Conservation (phyloP, 75 land plant genomes). For the Chamaecyparis obtusa region DNA sequence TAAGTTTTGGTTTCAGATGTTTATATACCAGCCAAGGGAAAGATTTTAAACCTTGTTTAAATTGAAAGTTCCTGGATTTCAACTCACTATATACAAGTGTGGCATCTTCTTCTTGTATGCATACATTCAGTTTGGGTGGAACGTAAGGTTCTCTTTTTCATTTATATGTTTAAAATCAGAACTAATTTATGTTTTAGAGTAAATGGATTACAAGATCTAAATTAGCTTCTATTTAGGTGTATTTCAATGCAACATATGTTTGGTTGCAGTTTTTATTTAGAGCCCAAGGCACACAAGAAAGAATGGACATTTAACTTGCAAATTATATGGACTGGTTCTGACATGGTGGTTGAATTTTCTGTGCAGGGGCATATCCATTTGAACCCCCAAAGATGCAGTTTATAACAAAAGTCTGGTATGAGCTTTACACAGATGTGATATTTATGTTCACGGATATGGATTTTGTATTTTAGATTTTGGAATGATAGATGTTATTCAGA, state of each 20-base stretch:
- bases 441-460: not conserved
- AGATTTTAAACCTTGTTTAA: not conserved
- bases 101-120: no score
- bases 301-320: not conserved
- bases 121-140: not conserved
- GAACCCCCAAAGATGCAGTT: constrained; percentile 99
- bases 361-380: constrained; percentile 94
- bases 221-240: not conserved
- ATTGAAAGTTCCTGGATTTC: not conserved
- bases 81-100: not conserved
- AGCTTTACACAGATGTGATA: not conserved
- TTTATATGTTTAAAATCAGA: not conserved
- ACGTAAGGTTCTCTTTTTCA: not conserved
- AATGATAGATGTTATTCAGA: not conserved
- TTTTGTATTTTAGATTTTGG: not conserved
- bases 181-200: not conserved
- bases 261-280: not conserved
- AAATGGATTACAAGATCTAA: not conserved
- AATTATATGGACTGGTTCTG: not conserved
- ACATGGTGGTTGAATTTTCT: constrained; percentile 4
- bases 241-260: not conserved
- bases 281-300: not conserved
- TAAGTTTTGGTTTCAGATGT: not conserved
- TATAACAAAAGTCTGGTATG: constrained; percentile 93
- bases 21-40: not conserved